phyloP scores from a whole-genome alignment of 441 rosid species.

The Melastoma candidum region DNA sequence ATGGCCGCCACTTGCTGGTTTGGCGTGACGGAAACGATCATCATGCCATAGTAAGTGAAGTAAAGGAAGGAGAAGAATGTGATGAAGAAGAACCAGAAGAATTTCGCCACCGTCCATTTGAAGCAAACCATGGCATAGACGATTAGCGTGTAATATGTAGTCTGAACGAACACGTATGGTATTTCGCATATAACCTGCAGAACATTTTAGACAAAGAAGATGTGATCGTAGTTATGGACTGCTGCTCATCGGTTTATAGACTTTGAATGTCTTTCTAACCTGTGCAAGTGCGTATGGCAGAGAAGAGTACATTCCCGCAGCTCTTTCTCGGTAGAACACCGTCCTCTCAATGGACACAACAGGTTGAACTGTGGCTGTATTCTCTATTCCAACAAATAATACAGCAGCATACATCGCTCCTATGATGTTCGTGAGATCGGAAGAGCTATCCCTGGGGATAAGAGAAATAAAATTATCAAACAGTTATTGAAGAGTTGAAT shows the following conservation, averaged over 20 bases:
- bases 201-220: neutral
- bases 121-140: conserved; percentile 81
- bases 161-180: conserved; percentile 67
- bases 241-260: too few species aligned
- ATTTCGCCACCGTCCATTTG: conserved; percentile 69
- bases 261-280: conserved; percentile 25
- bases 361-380: conserved; percentile 77
- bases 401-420: conserved; percentile 86
- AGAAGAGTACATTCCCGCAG: conserved; percentile 93
- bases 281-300: conserved; percentile 90
- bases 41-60: conserved; percentile 98
- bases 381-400: conserved; percentile 66
- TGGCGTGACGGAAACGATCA: conserved; percentile 82
- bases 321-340: conserved; percentile 84
- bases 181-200: conserved; percentile 70
- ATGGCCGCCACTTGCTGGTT: conserved; percentile 87
- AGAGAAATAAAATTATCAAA: neutral
- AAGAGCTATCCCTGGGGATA: conserved; percentile 30
- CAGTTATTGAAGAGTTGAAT: neutral
- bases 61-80: conserved; percentile 82
- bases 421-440: conserved; percentile 56
- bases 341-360: conserved; percentile 70
- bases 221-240: too few species aligned
- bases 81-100: conserved; percentile 83
- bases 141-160: conserved; percentile 55